Conservation (phyloP, 345 rosid species). For the Lagerstroemia speciosa region DNA sequence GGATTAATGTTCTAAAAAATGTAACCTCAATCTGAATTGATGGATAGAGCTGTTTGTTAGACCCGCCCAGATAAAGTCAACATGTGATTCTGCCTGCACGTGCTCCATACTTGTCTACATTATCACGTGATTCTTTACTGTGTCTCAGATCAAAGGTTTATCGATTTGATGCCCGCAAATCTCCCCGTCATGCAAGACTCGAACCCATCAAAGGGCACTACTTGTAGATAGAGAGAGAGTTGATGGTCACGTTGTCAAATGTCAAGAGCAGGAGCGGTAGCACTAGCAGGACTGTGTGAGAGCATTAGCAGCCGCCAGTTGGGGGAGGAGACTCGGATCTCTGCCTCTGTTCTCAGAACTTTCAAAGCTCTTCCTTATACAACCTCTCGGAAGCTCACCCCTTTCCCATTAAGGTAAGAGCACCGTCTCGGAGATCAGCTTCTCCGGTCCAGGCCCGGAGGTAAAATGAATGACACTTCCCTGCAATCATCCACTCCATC, state of each 20-base stretch:
- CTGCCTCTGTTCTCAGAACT: neutral
- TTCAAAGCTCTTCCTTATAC: neutral
- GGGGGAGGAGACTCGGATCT: neutral
- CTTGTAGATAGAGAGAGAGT: too few species aligned
- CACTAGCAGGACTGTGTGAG: neutral
- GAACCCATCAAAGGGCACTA: too few species aligned
- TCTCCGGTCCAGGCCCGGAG: neutral
- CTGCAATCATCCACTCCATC: too few species aligned
- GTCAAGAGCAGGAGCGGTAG: neutral
- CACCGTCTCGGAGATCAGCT: neutral
- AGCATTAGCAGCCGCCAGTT: neutral
- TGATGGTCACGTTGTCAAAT: neutral
- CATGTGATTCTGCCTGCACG: neutral
- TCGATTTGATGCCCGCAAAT: too few species aligned
- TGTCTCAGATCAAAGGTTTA: neutral
- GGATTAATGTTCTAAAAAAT: neutral
- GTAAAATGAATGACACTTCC: too few species aligned
- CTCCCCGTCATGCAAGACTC: too few species aligned
- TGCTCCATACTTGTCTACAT: neutral
- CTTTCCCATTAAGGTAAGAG: neutral
- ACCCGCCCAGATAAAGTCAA: neutral
- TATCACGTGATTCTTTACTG: neutral
- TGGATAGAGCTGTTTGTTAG: too few species aligned
- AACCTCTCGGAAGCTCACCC: neutral
- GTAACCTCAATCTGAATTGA: too few species aligned